These are phyloP conservation scores for Malus hybrid DNA, from an alignment of 331 rosid species.

Conservation along the genomic window DNA sequence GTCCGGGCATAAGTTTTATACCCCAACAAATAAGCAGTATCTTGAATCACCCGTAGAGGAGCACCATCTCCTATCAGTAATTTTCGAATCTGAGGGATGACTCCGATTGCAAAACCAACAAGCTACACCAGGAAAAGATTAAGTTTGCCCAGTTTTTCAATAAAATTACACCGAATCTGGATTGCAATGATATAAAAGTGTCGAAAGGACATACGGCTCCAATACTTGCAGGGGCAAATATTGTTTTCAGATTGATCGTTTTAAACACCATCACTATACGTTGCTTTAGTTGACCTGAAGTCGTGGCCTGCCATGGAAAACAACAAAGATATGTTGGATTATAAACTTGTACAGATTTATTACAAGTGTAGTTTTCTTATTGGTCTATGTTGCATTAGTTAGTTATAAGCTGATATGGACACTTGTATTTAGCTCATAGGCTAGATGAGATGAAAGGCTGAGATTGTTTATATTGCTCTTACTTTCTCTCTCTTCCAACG, in stretches of 20 bases:
- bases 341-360: too few species aligned
- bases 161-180: not conserved
- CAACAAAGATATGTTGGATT: too few species aligned
- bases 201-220: conserved; percentile 30
- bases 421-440: too few species aligned
- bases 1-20: not conserved
- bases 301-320: conserved; percentile 21
- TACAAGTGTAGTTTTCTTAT: too few species aligned
- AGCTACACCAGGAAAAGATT: conserved; percentile 11
- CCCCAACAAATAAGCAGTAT: conserved; percentile 45
- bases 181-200: not conserved
- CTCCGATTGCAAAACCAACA: conserved; percentile 37
- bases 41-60: conserved; percentile 44
- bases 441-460: too few species aligned
- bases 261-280: not conserved
- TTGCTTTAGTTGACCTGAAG: conserved; percentile 7
- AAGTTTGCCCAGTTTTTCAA: not conserved
- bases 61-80: conserved; percentile 30
- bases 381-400: too few species aligned
- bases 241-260: conserved; percentile 29
- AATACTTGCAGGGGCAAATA: conserved; percentile 43
- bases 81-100: conserved; percentile 27
- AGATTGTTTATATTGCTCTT: too few species aligned
- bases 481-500: too few species aligned
- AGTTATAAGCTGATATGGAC: too few species aligned